These are phyloP conservation scores for Microdochium paspali DNA, from an alignment of 2,329 filamentous ascomycete species.

Conservation along the genomic window DNA sequence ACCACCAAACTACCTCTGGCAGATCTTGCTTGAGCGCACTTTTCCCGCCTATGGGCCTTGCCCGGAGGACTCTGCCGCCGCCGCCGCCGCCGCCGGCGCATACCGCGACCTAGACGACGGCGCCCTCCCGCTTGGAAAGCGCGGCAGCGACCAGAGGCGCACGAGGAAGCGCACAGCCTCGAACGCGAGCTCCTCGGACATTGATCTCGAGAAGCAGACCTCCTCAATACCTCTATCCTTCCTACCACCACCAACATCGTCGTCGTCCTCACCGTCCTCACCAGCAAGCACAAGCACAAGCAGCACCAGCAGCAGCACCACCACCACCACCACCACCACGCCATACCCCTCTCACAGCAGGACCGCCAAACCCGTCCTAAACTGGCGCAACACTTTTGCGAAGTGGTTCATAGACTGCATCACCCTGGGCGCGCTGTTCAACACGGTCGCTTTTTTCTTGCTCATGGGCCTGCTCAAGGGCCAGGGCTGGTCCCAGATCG, in stretches of 20 bases:
- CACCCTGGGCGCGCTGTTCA: constrained; percentile 33
- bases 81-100: too few relatives aligned
- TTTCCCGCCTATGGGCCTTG: constrained; percentile 35
- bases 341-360: too few relatives aligned
- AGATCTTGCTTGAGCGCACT: constrained; percentile 40
- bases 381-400: constrained; percentile 29
- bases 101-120: too few relatives aligned
- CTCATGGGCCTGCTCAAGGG: constrained; percentile 37
- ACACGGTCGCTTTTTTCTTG: constrained; percentile 34
- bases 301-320: too few relatives aligned
- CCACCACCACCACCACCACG: too few relatives aligned
- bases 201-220: constrained; percentile 16
- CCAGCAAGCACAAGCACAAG: too few relatives aligned
- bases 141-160: not conserved
- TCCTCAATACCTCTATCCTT: not conserved
- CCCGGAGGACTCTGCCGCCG: too few relatives aligned
- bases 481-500: constrained; percentile 24
- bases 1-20: constrained; percentile 50
- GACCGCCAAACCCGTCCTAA: constrained; percentile 23
- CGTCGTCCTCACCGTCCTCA: constrained; percentile 4
- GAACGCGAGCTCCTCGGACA: constrained; percentile 3
- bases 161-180: constrained; percentile 2
- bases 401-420: constrained; percentile 44
- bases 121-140: too few relatives aligned
- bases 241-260: not conserved